phyloP scores from a whole-genome alignment of 2,329 filamentous ascomycete genomes.

The Fusarium fracticaudum region DNA sequence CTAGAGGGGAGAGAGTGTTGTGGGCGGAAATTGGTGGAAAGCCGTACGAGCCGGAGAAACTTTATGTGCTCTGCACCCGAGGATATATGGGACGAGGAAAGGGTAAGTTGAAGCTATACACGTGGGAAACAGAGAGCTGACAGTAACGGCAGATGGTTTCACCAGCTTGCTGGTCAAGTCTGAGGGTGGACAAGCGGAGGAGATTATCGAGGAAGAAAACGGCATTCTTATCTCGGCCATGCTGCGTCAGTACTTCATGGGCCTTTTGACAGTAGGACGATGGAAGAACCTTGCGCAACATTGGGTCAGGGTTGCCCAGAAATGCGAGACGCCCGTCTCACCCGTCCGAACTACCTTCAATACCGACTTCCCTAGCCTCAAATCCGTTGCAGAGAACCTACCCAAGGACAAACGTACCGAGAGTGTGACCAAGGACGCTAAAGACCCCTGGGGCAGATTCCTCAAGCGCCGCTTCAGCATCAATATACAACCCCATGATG shows the following conservation, averaged over 20 bases:
- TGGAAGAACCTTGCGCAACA: slow-evolving; percentile 80
- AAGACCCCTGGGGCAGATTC: slow-evolving; percentile 50
- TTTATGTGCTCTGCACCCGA: slow-evolving; percentile 80
- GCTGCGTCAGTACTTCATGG: slow-evolving; percentile 91
- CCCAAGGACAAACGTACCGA: slow-evolving; percentile 33
- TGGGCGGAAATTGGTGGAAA: slow-evolving; percentile 69
- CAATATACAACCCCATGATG: slow-evolving; percentile 46
- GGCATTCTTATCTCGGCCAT: slow-evolving; percentile 88
- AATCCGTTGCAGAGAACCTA: slow-evolving; percentile 35
- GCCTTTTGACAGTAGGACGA: slow-evolving; percentile 79
- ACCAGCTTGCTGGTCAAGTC: slow-evolving; percentile 77
- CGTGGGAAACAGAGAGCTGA: slow-evolving; percentile 15
- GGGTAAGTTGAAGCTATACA: slow-evolving; percentile 45
- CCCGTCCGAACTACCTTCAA: slow-evolving; percentile 37
- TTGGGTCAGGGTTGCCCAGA: slow-evolving; percentile 73
- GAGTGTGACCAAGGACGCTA: slow-evolving; percentile 32
- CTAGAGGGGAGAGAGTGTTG: slow-evolving; percentile 70
- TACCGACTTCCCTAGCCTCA: slow-evolving; percentile 33
- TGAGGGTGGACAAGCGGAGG: slow-evolving; percentile 79
- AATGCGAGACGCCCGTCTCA: slow-evolving; percentile 63
- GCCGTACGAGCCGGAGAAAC: slow-evolving; percentile 68
- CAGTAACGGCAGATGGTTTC: slow-evolving; percentile 72
- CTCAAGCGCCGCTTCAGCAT: slow-evolving; percentile 49
- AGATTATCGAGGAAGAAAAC: slow-evolving; percentile 85
- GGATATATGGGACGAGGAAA: slow-evolving; percentile 92